Base-by-base conservation (phyloP, 2,329 filamentous ascomycete species). In the Aspergillus sclerotialis region DNA sequence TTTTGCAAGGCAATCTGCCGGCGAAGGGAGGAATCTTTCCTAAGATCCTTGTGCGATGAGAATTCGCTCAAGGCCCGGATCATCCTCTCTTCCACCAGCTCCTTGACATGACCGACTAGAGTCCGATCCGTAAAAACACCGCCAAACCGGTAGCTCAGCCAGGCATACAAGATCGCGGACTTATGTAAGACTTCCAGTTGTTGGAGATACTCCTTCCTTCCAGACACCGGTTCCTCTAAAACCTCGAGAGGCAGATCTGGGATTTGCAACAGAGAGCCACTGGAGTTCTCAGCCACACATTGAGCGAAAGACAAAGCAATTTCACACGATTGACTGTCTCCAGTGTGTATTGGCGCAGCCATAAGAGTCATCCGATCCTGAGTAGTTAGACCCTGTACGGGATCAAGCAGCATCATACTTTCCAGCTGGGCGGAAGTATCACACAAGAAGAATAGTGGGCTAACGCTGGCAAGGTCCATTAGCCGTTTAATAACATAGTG, bases 91-190 rank as follows among this genome's bases (percentile, higher is more conserved):
- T 95, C 89, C 2, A 89, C 80, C 32, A 93, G 57, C 5, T 65
- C 61, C 54, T 94, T 94, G 31, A 86, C 77, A 54, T 94, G 80
- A 44, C 84, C 82, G 1, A 86, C 88, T 28, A 94, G 69, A 1
- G 69, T 68, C 48, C 90, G 77, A 44, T 81, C 84, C 5, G 68
- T 74, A 58, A 95, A 94, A 32, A 93, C 72, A 31, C 85, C 84
- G 3, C 78, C 72, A 58, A 90, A 94, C 5, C 90, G 81, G 61
- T 90, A 96, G 48, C 84, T 90, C 11, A 98, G 70, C 92, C 92
- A 98, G 2, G 94, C 72, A 55, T 96, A 98, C 30, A 89, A 67
- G 28, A 90, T 86, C 24, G 98, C 67, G 17, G 78, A 71, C 50
- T 85, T 84, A 64, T 98, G 92, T 11, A 98, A 70, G 3, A 67